Evolutionary conservation across 768 basidiomycete species (phyloP).

Genomic region (Austroboletus festivus): DNA sequence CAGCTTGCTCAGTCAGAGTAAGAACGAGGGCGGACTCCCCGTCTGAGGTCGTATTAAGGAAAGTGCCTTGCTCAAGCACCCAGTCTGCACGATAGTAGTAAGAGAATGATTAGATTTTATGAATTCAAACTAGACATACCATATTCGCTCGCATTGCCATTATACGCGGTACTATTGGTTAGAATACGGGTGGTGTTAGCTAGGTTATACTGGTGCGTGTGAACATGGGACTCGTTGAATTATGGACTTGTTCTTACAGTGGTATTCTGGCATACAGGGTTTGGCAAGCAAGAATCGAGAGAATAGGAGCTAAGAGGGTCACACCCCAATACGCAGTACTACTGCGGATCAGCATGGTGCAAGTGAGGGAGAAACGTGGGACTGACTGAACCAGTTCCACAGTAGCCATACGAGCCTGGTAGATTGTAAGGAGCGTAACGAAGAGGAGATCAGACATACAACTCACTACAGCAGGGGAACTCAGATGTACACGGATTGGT

Average conservation of each 20-base stretch:
- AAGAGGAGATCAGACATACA: background rate
- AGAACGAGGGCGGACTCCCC: slow-evolving; percentile 62
- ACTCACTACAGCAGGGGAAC: slow-evolving; percentile 45
- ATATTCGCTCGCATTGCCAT: slow-evolving; percentile 72
- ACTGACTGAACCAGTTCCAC: slow-evolving; percentile 42
- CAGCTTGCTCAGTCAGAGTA: slow-evolving; percentile 64
- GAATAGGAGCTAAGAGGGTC: slow-evolving; percentile 68
- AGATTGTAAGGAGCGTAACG: background rate
- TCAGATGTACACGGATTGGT: slow-evolving; percentile 36
- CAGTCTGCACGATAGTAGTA: slow-evolving; percentile 47
- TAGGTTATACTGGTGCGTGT: slow-evolving; percentile 51
- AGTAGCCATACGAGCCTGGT: slow-evolving; percentile 53
- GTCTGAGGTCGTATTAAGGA: slow-evolving; percentile 59
- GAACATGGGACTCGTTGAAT: background rate
- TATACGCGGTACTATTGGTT: slow-evolving; percentile 60
- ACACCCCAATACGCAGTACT: slow-evolving; percentile 89
- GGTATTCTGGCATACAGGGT: slow-evolving; percentile 65
- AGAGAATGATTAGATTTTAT: background rate
- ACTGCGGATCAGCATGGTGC: slow-evolving; percentile 8
- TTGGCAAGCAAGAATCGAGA: slow-evolving; percentile 64
- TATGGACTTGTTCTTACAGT: slow-evolving; percentile 39
- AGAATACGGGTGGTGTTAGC: slow-evolving; percentile 63
- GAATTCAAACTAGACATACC: slow-evolving; percentile 36
- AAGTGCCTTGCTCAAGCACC: slow-evolving; percentile 63
- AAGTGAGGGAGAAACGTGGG: background rate